Percentiles rank a stretch among this genome's conserved stretches.
Conservation (phyloP, 2,329 filamentous ascomycete species). For the Botrytis squamosa region DNA sequence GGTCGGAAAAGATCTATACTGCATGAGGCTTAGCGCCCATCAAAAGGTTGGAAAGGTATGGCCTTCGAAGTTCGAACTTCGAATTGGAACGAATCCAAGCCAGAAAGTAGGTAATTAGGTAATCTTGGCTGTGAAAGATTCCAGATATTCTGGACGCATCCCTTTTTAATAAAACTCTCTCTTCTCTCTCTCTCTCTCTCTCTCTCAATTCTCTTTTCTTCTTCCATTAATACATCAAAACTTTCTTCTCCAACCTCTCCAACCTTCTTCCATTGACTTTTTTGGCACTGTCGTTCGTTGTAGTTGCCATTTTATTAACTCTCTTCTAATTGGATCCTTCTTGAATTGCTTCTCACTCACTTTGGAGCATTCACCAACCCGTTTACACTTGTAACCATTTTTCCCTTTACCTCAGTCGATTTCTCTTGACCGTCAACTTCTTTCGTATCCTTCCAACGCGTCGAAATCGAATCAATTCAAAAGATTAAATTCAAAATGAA, state of each 20-base stretch:
- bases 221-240: not conserved
- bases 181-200: not conserved
- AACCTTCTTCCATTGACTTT: slow-evolving; percentile 11
- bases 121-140: not conserved
- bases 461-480: not conserved
- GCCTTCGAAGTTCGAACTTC: not conserved
- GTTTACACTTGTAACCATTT: slow-evolving; percentile 9
- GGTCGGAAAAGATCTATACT: not conserved
- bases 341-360: slow-evolving; percentile 31
- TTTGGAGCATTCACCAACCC: slow-evolving; percentile 26
- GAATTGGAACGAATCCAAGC: not conserved
- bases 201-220: not conserved
- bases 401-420: not conserved
- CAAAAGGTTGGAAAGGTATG: not conserved
- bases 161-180: not conserved
- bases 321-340: slow-evolving; percentile 26
- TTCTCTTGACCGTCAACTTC: slow-evolving; percentile 5
- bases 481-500: slow-evolving; percentile 33
- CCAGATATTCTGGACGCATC: not conserved
- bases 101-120: not conserved
- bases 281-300: slow-evolving; percentile 30
- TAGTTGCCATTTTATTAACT: slow-evolving; percentile 27
- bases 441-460: not conserved
- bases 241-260: slow-evolving; percentile 6
- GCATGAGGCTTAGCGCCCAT: not conserved